These are phyloP conservation scores for Plectosphaerella plurivora DNA, from an alignment of 2,329 filamentous ascomycete genomes.

Conservation along the genomic window DNA sequence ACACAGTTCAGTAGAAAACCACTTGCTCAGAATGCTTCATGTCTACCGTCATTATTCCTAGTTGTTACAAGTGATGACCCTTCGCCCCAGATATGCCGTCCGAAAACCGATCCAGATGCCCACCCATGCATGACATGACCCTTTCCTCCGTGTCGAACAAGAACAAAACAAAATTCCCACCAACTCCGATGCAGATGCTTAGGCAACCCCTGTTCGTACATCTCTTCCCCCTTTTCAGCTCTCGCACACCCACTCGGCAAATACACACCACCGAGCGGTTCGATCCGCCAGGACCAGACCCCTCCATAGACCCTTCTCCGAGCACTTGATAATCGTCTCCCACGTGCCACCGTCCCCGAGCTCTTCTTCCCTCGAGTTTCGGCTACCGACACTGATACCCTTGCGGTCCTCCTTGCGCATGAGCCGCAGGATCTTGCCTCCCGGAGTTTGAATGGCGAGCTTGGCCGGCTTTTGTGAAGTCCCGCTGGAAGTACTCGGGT, in stretches of 20 bases:
- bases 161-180: conserved; percentile 1
- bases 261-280: conserved; percentile 86
- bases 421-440: conserved; percentile 87
- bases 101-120: not conserved
- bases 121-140: not conserved
- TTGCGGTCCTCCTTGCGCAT: conserved; percentile 74
- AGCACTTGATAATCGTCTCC: conserved; percentile 90
- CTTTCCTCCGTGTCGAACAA: not conserved
- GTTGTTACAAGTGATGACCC: not conserved
- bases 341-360: conserved; percentile 68
- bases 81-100: not conserved
- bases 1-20: too few relatives aligned
- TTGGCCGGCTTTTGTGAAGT: conserved; percentile 72
- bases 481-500: conserved; percentile 49
- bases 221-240: conserved; percentile 3
- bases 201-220: conserved; percentile 4
- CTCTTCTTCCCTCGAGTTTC: conserved; percentile 45
- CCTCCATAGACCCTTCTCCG: conserved; percentile 75
- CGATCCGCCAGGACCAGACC: conserved; percentile 79
- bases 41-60: not conserved
- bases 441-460: conserved; percentile 88
- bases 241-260: conserved; percentile 75
- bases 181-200: conserved; percentile 13
- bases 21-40: too few relatives aligned
- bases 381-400: conserved; percentile 42